These are phyloP conservation scores for Trypanosomatidae sp. DNA, from an alignment of 208 protist genomes.

Conservation along the genomic window DNA sequence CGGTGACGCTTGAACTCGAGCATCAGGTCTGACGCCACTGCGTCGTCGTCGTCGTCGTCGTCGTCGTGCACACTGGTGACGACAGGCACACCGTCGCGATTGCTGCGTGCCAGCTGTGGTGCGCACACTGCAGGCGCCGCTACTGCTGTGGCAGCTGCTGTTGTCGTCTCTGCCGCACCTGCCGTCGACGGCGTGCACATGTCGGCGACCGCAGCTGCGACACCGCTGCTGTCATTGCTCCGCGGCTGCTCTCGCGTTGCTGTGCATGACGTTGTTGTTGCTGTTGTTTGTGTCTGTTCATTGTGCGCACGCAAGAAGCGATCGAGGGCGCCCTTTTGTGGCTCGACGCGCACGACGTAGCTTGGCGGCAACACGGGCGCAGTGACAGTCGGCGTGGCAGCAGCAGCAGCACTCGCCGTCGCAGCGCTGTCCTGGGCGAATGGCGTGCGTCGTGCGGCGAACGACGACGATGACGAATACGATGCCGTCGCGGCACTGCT, in stretches of 20 bases:
- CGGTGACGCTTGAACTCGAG: slow-evolving; percentile 44
- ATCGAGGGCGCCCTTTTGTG: slow-evolving; percentile 63
- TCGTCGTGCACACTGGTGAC: neutral
- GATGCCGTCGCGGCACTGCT: slow-evolving; percentile 11
- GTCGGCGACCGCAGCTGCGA: no score
- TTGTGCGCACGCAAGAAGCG: slow-evolving; percentile 16
- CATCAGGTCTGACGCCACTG: slow-evolving; percentile 24
- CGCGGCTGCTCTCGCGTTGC: no score
- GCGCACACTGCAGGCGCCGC: neutral
- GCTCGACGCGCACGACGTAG: slow-evolving; percentile 61
- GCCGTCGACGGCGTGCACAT: no score
- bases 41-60: slow-evolving; percentile 11
- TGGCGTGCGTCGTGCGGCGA: neutral
- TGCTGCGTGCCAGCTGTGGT: neutral
- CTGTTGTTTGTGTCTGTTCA: neutral
- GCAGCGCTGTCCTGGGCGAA: no score
- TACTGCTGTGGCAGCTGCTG: no score
- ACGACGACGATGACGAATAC: slow-evolving; percentile 1
- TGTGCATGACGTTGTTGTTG: neutral
- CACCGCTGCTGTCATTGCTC: no score
- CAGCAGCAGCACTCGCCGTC: slow-evolving; percentile 10
- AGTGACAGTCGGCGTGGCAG: no score
- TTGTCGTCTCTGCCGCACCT: no score
- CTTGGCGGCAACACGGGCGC: slow-evolving; percentile 20
- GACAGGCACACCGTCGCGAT: neutral